Base-by-base conservation (phyloP, 2,329 filamentous ascomycete species). In the Claviceps maximensis region DNA sequence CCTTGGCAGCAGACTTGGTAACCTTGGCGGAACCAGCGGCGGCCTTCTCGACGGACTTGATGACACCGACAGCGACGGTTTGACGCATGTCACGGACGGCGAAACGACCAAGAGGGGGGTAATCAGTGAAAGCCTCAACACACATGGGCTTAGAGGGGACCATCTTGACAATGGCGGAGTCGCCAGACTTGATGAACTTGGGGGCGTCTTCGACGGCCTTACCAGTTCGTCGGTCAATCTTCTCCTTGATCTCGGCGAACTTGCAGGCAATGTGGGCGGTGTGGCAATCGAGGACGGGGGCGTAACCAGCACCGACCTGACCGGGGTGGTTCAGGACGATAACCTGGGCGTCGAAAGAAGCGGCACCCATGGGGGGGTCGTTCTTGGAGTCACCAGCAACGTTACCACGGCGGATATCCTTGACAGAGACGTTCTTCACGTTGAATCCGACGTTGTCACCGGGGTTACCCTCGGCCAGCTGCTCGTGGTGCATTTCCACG, bases 371-470 rank as follows among this genome's bases (percentile, higher is more conserved):
- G 62, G 93, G 89, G 68, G 93, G 93, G 80, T 98, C 93, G 82
- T 95, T 94, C 90, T 98, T 98, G 84, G 88, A 91, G 89, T 98
- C 93, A 89, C 89, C 89, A 69, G 87, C 87, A 68, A 98, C 93
- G 86, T 98, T 97, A 72, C 93, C 93, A 95, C 93, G 93, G 78
- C 93, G 93, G 72, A 98, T 95, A 76, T 98, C 93, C 90, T 98
- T 98, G 80, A 98, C 93, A 76, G 93, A 97, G 70, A 98, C 93
- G 93, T 98, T 98, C 90, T 98, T 98, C 80, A 98, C 91, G 88
- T 98, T 98, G 90, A 98, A 98, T 69, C 93, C 93, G 75, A 98
- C 93, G 83, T 98, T 98, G 88, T 98, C 93, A 85, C 93, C 93
- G 71, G 93, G 93, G 63, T 87, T 71, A 87, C 93, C 93, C 83